These are phyloP conservation scores for Leavenworthia alabamica DNA, from an alignment of 345 rosid species.

Conservation along the genomic window DNA sequence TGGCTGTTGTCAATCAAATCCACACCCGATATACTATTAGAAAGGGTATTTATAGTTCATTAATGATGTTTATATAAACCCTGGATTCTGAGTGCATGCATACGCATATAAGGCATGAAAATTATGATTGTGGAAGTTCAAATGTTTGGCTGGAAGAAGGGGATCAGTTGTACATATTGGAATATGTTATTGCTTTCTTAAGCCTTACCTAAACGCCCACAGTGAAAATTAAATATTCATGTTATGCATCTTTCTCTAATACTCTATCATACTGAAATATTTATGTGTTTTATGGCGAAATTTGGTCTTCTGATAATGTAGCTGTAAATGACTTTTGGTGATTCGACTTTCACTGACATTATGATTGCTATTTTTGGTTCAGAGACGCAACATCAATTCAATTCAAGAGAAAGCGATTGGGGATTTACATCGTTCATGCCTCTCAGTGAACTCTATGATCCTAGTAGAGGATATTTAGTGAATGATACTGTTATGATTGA, in stretches of 20 bases:
- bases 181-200: neutral
- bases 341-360: conserved; percentile 7
- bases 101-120: neutral
- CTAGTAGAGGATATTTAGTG: conserved; percentile 69
- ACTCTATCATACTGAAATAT: neutral
- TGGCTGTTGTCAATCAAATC: conserved; percentile 77
- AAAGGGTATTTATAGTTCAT: conserved; percentile 48
- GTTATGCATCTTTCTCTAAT: neutral
- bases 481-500: conserved; percentile 72
- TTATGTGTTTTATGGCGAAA: neutral
- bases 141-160: conserved; percentile 11
- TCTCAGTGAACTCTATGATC: conserved; percentile 86
- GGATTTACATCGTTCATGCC: conserved; percentile 95
- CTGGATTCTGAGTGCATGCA: conserved; percentile 3
- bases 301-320: neutral
- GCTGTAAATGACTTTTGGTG: conserved; percentile 4
- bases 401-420: conserved; percentile 92
- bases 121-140: neutral
- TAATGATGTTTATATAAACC: neutral
- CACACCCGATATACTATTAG: conserved; percentile 64
- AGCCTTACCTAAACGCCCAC: neutral
- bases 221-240: neutral
- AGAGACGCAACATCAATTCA: conserved; percentile 94
- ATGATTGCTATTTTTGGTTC: conserved; percentile 24
- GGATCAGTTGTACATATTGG: neutral